Evolutionary conservation across 1,284 basidiomycete genomes (phyloP), one percentile per base, ranked within the genome.

Genomic region (Psilocybe mexicana): DNA sequence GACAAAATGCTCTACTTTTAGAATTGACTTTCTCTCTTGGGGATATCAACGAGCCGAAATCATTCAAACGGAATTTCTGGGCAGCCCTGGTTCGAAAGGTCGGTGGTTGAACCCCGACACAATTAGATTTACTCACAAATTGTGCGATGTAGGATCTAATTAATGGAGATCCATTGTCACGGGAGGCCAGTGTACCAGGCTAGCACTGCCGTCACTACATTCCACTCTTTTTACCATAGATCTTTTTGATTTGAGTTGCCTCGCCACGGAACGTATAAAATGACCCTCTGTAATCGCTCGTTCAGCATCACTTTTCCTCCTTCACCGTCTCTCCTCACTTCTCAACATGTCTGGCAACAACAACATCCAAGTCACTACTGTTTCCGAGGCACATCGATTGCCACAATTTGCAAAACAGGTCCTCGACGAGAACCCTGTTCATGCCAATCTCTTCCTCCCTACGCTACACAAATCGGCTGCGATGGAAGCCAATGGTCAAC

Each of bases 381-480:
- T 36, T 6, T 47, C 33, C n/a, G 42, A 50, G n/a, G 48, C 57
- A 2, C 26, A 24, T 23, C 40, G 45, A 6, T n/a, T 59, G 18
- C 57, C 57, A 26, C 18, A 6, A 2, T 54, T 55, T 23, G 57
- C 57, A 8, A 47, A 77, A 75, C 60, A 62, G 0, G 70, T 71
- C 1, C 70, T 87, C 43, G 58, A 61, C n/a, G 62, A 65, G 23
- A 65, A 80, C 40, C 75, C 80, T 33, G 69, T 72, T 8, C 69
- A 75, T 38, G 77, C 84, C 5, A 89, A 90, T 58, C 70, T 79
- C 54, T 76, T 88, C 38, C 74, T 84, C 18, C 84, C 88, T 0
- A 73, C 77, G 43, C 76, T 82, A 1, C 52, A 55, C 35, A 70
- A 67, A 26, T 67, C 61, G 35, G 63, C 59, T 12, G 55, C 43